These are phyloP conservation scores for Diaporthe eres DNA, from an alignment of 2,329 filamentous ascomycete genomes.

Conservation along the genomic window DNA sequence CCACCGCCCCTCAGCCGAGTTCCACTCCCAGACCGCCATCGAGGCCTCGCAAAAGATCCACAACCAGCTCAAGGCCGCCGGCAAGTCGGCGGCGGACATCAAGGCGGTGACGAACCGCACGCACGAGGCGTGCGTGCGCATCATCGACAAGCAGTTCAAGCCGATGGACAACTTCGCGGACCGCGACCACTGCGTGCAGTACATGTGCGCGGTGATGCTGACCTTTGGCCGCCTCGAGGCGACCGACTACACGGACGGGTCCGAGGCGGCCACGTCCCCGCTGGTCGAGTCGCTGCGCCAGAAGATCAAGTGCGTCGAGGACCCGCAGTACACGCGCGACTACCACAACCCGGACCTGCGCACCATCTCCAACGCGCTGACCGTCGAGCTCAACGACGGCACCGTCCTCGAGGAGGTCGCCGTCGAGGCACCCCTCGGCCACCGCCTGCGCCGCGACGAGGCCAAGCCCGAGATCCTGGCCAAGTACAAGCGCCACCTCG, in stretches of 20 bases:
- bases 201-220: conserved; percentile 98
- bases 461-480: conserved; percentile 96
- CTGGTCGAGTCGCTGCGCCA: conserved; percentile 92
- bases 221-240: conserved; percentile 94
- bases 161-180: conserved; percentile 99
- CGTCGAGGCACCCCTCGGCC: conserved; percentile 94
- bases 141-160: conserved; percentile 99
- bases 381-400: conserved; percentile 94
- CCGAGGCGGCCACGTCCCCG: conserved; percentile 90
- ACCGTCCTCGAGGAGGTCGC: conserved; percentile 91
- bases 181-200: conserved; percentile 99
- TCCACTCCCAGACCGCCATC: conserved; percentile 98
- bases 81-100: conserved; percentile 95
- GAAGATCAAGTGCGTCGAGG: conserved; percentile 96
- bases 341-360: conserved; percentile 96
- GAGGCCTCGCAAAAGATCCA: conserved; percentile 93
- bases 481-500: conserved; percentile 95
- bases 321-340: conserved; percentile 92
- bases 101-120: conserved; percentile 94
- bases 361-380: conserved; percentile 97
- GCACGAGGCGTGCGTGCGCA: conserved; percentile 97
- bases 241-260: conserved; percentile 92
- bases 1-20: conserved; percentile 75
- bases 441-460: conserved; percentile 91
- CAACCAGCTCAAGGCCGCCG: conserved; percentile 83